phyloP scores from a whole-genome alignment of 2,329 filamentous ascomycete species.

The Myriosclerotinia curreyana region DNA sequence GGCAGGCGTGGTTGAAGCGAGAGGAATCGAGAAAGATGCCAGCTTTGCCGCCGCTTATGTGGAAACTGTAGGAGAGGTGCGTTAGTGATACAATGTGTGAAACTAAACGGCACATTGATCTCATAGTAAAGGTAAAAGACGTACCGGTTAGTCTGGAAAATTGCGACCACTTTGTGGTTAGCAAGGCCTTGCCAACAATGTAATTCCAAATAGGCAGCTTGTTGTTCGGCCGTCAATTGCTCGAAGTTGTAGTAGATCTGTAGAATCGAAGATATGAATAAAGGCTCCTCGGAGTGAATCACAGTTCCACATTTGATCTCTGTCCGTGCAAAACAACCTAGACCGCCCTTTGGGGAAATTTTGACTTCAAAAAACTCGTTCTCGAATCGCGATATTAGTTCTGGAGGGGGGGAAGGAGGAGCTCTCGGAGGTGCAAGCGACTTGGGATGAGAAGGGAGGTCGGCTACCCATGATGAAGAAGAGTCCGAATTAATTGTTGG shows the following conservation, averaged over 20 bases:
- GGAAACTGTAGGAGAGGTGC: background rate
- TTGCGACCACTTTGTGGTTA: conserved; percentile 27
- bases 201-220: conserved; percentile 28
- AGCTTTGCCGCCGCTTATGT: background rate
- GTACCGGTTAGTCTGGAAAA: conserved; percentile 38
- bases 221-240: conserved; percentile 27
- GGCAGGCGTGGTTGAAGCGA: conserved; percentile 59
- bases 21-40: conserved; percentile 48
- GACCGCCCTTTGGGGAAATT: conserved; percentile 33
- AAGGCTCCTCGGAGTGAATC: conserved; percentile 34
- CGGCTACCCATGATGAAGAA: background rate
- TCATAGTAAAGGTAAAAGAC: background rate
- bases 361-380: conserved; percentile 36
- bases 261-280: conserved; percentile 28
- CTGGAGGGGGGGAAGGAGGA: conserved; percentile 5
- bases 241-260: conserved; percentile 29
- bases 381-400: conserved; percentile 23
- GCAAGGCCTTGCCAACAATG: conserved; percentile 26
- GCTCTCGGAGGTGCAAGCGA: background rate
- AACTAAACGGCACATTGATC: too few species aligned
- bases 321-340: conserved; percentile 36
- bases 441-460: background rate
- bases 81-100: background rate
- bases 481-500: background rate
- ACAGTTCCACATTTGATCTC: conserved; percentile 32